Evolutionary conservation across 805 yeast genomes (phyloP), one percentile per base, ranked within the genome.

Genomic region (Myxozyma udenii): DNA sequence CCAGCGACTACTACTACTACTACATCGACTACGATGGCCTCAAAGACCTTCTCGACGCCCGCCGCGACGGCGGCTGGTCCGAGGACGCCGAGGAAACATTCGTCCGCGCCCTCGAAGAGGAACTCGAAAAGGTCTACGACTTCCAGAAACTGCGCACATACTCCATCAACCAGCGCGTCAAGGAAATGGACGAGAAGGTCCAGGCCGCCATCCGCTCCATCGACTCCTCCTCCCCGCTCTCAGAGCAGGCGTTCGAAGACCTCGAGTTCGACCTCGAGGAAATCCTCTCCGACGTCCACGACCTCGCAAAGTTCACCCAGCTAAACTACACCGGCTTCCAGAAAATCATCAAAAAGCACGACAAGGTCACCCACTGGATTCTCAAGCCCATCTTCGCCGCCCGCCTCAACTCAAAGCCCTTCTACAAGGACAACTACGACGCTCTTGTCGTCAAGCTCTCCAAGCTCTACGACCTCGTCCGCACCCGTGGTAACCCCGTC

Each of bases 271-370:
- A 84, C 61, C 70, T 85, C 52, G 77, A 84, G 50, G 96, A 90
- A 62, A 83, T 93, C 62, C 90, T 93, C 69, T 96, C 97, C 21
- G 97, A 90, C 71, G 96, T 93, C 41, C 97, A 93, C 66, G 98
- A 93, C 69, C 78, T 93, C 64, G 96, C 96, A 60, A 91, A 91
- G 68, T 93, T 87, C 69, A 81, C 96, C 18, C 79, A 95, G 57
- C 78, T 93, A 66, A 93, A 93, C 71, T 93, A 93, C 74, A 90
- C 96, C 19, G 98, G 98, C 1, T 93, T 93, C 75, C 96, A 88
- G 70, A 93, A 93, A 70, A 93, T 93, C 62, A 80, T 93, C 66
- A 93, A 93, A 73, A 93, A 93, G 71, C 98, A 93, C 69, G 98
- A 93, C 71, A 93, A 93, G 70, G 79, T 80, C 58, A 90, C 98